Percentiles rank a stretch among this genome's conserved stretches.
These are phyloP conservation scores for Paracoccidioides lutzii DNA, from an alignment of 2,329 filamentous ascomycete genomes.

Conservation along the genomic window DNA sequence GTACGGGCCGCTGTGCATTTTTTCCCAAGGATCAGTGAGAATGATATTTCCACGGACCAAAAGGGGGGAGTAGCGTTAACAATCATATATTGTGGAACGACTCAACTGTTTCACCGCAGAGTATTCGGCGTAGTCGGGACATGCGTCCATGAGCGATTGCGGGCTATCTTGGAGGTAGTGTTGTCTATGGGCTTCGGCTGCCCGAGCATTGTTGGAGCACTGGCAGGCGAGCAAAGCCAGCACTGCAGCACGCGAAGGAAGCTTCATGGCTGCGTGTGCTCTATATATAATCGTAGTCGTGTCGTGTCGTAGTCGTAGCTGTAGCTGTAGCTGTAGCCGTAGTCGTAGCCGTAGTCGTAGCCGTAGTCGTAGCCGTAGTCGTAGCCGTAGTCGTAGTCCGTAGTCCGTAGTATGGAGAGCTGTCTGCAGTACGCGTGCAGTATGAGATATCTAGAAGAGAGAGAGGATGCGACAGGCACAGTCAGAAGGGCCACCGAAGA, in stretches of 20 bases:
- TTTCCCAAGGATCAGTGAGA: constrained; percentile 3
- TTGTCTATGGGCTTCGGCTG: not conserved
- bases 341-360: constrained; percentile 20
- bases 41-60: not conserved
- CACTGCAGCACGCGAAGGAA: not conserved
- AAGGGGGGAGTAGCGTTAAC: too few species aligned
- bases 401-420: too few species aligned
- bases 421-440: too few species aligned
- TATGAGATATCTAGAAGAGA: too few species aligned
- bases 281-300: constrained; percentile 9
- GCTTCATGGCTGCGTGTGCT: not conserved
- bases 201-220: not conserved
- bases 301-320: constrained; percentile 16
- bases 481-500: too few species aligned
- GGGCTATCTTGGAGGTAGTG: constrained; percentile 1
- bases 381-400: constrained; percentile 24
- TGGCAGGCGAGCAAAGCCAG: not conserved
- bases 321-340: constrained; percentile 20
- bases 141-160: constrained; percentile 11
- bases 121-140: constrained; percentile 19
- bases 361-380: constrained; percentile 8
- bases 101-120: constrained; percentile 14
- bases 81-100: constrained; percentile 15
- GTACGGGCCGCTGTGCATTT: constrained; percentile 55
- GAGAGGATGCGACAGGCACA: too few species aligned